These are phyloP conservation scores for Nitzschia putrida DNA, from an alignment of 108 stramenopile genomes.

Conservation along the genomic window DNA sequence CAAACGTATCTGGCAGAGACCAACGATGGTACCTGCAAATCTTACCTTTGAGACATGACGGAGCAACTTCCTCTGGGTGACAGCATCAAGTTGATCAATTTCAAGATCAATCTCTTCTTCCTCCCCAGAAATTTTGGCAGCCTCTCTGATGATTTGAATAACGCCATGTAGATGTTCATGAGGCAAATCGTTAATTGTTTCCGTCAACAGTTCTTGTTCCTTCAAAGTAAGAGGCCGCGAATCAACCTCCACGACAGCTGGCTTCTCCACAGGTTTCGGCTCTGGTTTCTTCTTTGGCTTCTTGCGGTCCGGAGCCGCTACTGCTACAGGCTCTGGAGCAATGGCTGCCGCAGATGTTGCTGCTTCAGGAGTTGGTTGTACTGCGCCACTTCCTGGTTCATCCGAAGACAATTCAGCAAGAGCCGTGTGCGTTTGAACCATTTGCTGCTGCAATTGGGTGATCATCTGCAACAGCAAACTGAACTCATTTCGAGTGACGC, in stretches of 20 bases:
- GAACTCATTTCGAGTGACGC: slow-evolving; percentile 72
- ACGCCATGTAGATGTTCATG: slow-evolving; percentile 62
- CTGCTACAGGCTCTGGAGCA: background rate
- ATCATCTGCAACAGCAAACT: slow-evolving; percentile 69
- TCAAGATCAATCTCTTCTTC: slow-evolving; percentile 90
- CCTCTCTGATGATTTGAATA: slow-evolving; percentile 83
- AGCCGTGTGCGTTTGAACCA: slow-evolving; percentile 64
- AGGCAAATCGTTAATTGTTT: slow-evolving; percentile 71
- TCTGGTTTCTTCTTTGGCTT: slow-evolving; percentile 65
- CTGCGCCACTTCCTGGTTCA: slow-evolving; percentile 27
- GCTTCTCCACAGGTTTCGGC: slow-evolving; percentile 39
- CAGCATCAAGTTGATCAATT: slow-evolving; percentile 75
- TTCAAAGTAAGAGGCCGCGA: slow-evolving; percentile 59
- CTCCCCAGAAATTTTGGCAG: slow-evolving; percentile 69
- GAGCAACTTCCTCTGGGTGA: slow-evolving; percentile 77
- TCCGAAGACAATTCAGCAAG: slow-evolving; percentile 52
- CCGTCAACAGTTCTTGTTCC: slow-evolving; percentile 82
- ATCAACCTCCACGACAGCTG: slow-evolving; percentile 42
- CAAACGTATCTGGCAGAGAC: background rate
- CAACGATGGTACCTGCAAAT: background rate
- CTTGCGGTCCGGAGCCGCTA: slow-evolving; percentile 31
- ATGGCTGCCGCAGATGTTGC: background rate
- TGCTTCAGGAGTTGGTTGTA: background rate
- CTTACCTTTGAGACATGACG: slow-evolving; percentile 84
- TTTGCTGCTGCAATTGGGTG: slow-evolving; percentile 66